Conservation (phyloP, 768 basidiomycete genomes). For the Kwoniella sp. region DNA sequence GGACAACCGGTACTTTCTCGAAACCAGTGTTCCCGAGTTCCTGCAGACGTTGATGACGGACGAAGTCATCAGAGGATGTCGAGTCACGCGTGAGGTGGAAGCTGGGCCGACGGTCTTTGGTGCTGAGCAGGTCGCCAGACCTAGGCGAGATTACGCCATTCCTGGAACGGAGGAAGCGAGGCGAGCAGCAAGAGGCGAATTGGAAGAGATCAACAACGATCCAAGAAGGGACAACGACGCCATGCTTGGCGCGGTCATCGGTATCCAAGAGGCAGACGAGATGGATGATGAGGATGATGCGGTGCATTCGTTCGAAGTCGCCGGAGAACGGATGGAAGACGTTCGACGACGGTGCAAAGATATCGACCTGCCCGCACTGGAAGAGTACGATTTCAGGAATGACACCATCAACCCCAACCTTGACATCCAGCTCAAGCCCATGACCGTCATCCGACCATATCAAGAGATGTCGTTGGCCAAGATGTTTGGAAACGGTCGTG, state of each 20-base stretch:
- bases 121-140: slow-evolving; percentile 73
- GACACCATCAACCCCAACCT: slow-evolving; percentile 93
- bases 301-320: slow-evolving; percentile 94
- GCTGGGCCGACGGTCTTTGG: slow-evolving; percentile 55
- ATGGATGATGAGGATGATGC: slow-evolving; percentile 97
- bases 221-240: slow-evolving; percentile 54
- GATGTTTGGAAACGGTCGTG: slow-evolving; percentile 99
- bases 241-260: slow-evolving; percentile 92
- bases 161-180: slow-evolving; percentile 69
- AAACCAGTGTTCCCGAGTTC: slow-evolving; percentile 90
- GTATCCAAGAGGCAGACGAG: slow-evolving; percentile 82
- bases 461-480: slow-evolving; percentile 98
- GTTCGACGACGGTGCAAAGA: slow-evolving; percentile 96
- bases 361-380: slow-evolving; percentile 93
- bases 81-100: slow-evolving; percentile 55
- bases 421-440: slow-evolving; percentile 97
- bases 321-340: slow-evolving; percentile 91
- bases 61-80: slow-evolving; percentile 55
- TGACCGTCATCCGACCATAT: slow-evolving; percentile 94
- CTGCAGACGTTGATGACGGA: slow-evolving; percentile 84
- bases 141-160: slow-evolving; percentile 77
- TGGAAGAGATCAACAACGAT: slow-evolving; percentile 53
- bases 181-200: slow-evolving; percentile 38
- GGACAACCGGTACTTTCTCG: slow-evolving; percentile 95
- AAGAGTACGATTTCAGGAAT: slow-evolving; percentile 98